Evolutionary conservation across 208 protist genomes (phyloP), one percentile per base, ranked within the genome.

Genomic region (Acanthamoeba castellanii): DNA sequence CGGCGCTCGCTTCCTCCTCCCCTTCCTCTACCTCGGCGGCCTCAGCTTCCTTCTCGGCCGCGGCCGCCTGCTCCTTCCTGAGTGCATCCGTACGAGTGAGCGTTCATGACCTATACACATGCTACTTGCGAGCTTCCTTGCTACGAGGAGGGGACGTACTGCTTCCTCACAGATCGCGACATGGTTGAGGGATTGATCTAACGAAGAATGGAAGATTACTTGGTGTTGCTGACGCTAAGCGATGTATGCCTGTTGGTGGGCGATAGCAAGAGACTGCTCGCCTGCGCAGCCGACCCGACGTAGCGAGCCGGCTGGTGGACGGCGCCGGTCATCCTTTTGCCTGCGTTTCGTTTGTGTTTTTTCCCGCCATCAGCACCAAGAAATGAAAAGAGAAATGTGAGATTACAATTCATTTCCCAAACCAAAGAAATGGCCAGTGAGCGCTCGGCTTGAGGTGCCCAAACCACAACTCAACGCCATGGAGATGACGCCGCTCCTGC

Each of bases 81-180:
- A 42, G 37, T 42, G 45, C 64, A 89, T 14, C 13, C 20, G 13
- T 22, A 59, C 55, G 47, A 13, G 6, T 18, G 30, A 20, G 22
- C 0, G 20, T 37, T 9, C 72, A 82, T 5, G 4, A 88, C 14
- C 27, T 22, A 64, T 0, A 64, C 61, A 47, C 13, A 18, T 30
- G 9, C 14, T 14, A 82, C 18, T 13, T 16, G 30, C 3, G 18
- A 45, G 47, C 16, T 32, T 14, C 59, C 32, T 8, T 5, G 2
- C 0, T 30, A 6, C 0, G 20, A 84, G 8, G 37, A 84, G 20
- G 30, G 74, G 22, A 50, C 59, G n/a, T 76, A 92, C 87, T 92
- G 87, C 64, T 92, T 92, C 47, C 87, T 70, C 22, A 92, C 87
- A 52, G 87, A 92, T 22, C 87, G 5, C 18, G 87, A 92, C 87